Evolutionary conservation across 1,139 yeast species (phyloP), one percentile per base, ranked within the genome.

Genomic region (Pichia inconspicua): DNA sequence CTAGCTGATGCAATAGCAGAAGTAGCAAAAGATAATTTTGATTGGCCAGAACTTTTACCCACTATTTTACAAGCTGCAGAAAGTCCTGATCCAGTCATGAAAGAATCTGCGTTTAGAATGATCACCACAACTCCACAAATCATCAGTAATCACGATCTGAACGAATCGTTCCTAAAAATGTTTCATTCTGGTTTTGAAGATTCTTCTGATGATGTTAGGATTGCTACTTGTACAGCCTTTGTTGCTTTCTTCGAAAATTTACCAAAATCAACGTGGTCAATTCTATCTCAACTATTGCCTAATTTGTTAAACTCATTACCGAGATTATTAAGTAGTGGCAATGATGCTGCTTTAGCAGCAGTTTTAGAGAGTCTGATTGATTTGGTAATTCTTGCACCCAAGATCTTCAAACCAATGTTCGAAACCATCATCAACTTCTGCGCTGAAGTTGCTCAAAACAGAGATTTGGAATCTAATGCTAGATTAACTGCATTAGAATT

Each of bases 1-100:
- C 72, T 92, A 48, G 82, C 96, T 5, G 98, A 92, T 69, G 95
- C 96, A 5, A 85, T 92, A 49, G 87, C 97, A 1, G 97, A 90
- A 66, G 80, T 92, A 40, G 95, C 96, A 4, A 82, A 80, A 57
- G 86, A 80, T 57, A 37, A 52, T 2, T 70, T 70, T 12, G 72
- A 72, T 15, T 90, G 97, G 97, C 77, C 81, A 30, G 90, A 85
- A 44, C 74, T 90, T 44, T 68, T 88, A 42, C 89, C 88, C 44
- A 80, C 89, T 1, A 70, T 90, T 45, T 77, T 87, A 57, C 82
- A 76, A 56, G 89, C 92, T 14, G 52, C 62, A 8, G 40, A 56
- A 10, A 78, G 75, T 62, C 66, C 72, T 17, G 84, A 84, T 58
- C 72, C 82, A n/a, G 78, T 82, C 53, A 80, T 86, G 55, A 80